Conservation (phyloP, 202 grass and related monocot species). For the Saccharum hybrid region DNA sequence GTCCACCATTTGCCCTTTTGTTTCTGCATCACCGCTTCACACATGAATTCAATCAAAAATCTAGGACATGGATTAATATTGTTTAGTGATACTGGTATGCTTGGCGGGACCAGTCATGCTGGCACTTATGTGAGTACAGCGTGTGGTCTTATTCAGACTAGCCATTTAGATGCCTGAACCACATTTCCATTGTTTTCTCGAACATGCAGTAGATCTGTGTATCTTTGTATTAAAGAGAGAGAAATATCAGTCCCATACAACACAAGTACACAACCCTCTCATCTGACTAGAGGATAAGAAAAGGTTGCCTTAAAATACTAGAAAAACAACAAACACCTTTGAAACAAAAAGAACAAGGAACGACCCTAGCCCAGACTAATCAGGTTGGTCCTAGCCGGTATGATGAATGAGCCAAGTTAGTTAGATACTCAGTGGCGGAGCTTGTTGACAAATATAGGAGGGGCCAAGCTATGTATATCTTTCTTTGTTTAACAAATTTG, state of each 20-base stretch:
- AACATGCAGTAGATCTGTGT: not conserved
- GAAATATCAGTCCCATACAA: not conserved
- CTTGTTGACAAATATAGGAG: too few relatives aligned
- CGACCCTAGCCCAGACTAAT: not conserved
- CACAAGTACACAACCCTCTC: not conserved
- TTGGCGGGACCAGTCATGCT: not conserved
- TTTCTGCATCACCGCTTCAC: not conserved
- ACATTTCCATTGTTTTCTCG: not conserved
- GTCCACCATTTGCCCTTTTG: not conserved
- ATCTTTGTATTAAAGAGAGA: too few relatives aligned
- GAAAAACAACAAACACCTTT: not conserved
- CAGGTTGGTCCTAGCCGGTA: not conserved
- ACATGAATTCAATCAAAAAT: conserved; percentile 7
- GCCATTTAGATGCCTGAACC: conserved; percentile 4
- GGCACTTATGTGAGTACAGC: not conserved
- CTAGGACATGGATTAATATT: not conserved
- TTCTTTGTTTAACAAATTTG: too few relatives aligned
- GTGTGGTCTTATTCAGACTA: not conserved
- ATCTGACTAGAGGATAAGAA: not conserved
- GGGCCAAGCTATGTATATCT: too few relatives aligned
- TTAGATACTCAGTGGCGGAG: not conserved
- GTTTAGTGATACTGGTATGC: conserved; percentile 6
- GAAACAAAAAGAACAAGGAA: not conserved
- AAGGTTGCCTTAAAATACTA: not conserved
- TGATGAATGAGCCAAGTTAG: not conserved